Base-by-base conservation (phyloP, 495 filamentous ascomycete genomes). In the Penicillium crystallinum region DNA sequence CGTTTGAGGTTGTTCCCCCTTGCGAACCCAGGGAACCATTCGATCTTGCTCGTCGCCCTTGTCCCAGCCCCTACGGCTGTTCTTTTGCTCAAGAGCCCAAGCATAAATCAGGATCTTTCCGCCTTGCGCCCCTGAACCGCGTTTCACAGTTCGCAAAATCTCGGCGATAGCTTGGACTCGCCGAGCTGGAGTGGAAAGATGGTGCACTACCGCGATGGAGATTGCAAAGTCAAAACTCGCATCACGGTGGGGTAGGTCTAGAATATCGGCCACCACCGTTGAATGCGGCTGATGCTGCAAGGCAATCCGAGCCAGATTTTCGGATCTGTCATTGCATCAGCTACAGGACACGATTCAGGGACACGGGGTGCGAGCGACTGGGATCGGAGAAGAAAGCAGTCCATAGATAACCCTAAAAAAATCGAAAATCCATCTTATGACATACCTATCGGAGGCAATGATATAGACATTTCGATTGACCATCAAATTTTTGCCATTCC, bases 11-110 rank as follows among this genome's bases (percentile, higher is more conserved):
- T 71, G 53, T 10, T 62, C 65, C 11, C 42, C 59, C 57, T 78
- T 78, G 68, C 91, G 76, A 11, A 97, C 89, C 93, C 93, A 98
- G 14, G 93, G 93, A 40, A 98, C 93, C 79, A 97, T 89, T 52
- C 95, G 82, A 72, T 98, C 93, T 69, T 97, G 91, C 52, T 84
- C 81, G 59, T 87, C 80, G 14, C 84, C 86, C 62, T 91, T 87
- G 55, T 89, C 86, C 93, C 92, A 98, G 17, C 93, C 93, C 60
- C 93, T 76, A 49, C 95, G 85, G 65, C 91, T 96, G 53, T 71
- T 73, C 66, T 88, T 86, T 68, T 98, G 93, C 72, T 98, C 93
- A 21, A 98, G 77, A 2, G 93, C 93, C 93, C 93, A 98, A n/a
- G 92, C 93, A 65, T 92, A 95, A 21, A 97, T 77, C 53, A 98